Evolutionary conservation across 139 green algal genomes (phyloP).

Genomic region (Tetradesmus obliquus): DNA sequence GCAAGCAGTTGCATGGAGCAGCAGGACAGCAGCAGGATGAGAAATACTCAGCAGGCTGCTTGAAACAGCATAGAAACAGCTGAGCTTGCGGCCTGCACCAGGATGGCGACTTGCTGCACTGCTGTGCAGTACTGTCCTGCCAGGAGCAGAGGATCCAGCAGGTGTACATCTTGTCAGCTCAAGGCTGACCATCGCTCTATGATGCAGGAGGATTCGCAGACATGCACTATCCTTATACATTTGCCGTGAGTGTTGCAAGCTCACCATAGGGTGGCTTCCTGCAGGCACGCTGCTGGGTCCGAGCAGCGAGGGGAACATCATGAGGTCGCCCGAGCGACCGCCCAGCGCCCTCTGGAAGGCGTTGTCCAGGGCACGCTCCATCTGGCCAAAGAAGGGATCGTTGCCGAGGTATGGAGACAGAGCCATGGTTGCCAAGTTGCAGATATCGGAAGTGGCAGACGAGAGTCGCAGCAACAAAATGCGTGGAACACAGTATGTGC

Average conservation of each 20-base stretch:
- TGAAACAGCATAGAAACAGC: not conserved
- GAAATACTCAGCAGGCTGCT: not conserved
- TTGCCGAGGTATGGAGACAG: conserved; percentile 32
- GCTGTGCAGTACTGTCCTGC: not conserved
- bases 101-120: not conserved
- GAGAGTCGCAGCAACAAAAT: not conserved
- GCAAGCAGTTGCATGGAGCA: not conserved
- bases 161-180: no score
- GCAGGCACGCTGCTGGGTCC: conserved; percentile 33
- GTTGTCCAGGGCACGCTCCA: conserved; percentile 38
- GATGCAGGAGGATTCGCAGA: no score
- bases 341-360: conserved; percentile 37
- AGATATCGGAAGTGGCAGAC: not conserved
- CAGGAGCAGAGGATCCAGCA: no score
- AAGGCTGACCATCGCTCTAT: no score
- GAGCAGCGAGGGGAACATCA: not conserved
- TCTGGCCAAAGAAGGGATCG: conserved; percentile 45
- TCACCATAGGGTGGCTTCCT: conserved; percentile 43
- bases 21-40: not conserved
- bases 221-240: no score
- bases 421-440: conserved; percentile 37
- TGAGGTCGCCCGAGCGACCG: not conserved
- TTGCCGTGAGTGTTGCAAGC: not conserved
- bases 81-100: no score
- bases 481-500: not conserved